phyloP scores from a whole-genome alignment of 2,329 filamentous ascomycete species.

The Seiridium cupressi region DNA sequence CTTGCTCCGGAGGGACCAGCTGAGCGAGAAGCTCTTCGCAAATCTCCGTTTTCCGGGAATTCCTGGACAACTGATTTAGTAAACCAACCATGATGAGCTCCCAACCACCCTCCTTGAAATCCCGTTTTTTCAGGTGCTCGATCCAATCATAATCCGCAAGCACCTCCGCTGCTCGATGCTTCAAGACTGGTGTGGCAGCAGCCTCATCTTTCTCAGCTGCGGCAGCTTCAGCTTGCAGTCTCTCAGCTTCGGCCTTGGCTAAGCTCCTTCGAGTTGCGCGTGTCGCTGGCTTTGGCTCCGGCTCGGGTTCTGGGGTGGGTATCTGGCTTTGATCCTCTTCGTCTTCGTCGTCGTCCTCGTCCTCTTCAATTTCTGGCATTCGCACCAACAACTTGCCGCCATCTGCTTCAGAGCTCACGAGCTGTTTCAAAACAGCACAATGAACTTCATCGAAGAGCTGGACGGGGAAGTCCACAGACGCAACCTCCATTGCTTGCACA shows the following conservation, averaged over 20 bases:
- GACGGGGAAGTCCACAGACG: conserved; percentile 71
- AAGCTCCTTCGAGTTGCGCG: conserved; percentile 84
- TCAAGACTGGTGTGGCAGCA: conserved; percentile 42
- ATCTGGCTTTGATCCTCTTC: conserved; percentile 56
- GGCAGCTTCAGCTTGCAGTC: conserved; percentile 58
- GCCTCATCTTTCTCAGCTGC: conserved; percentile 46
- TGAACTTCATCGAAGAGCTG: conserved; percentile 89
- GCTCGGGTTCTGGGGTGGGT: conserved; percentile 66
- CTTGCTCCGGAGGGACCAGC: conserved; percentile 75
- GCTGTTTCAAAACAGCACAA: conserved; percentile 83
- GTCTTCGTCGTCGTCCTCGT: conserved; percentile 64
- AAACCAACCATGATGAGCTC: conserved; percentile 85
- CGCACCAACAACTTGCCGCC: conserved; percentile 78
- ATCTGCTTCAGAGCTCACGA: conserved; percentile 73
- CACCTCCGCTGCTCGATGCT: conserved; percentile 74
- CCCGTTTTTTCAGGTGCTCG: conserved; percentile 75
- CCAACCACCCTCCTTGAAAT: conserved; percentile 89
- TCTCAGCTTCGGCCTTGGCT: conserved; percentile 75
- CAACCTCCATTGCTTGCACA: conserved; percentile 79
- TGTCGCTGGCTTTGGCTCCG: conserved; percentile 60
- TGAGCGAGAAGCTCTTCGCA: conserved; percentile 80
- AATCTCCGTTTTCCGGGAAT: conserved; percentile 63
- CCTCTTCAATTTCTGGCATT: conserved; percentile 71
- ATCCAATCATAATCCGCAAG: conserved; percentile 78
- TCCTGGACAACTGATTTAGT: conserved; percentile 79